A percentile compares a stretch with the other conserved stretches of the same genome.
These are phyloP conservation scores for Camellia sinensis DNA, from an alignment of 148 eudicot genomes.

Conservation along the genomic window DNA sequence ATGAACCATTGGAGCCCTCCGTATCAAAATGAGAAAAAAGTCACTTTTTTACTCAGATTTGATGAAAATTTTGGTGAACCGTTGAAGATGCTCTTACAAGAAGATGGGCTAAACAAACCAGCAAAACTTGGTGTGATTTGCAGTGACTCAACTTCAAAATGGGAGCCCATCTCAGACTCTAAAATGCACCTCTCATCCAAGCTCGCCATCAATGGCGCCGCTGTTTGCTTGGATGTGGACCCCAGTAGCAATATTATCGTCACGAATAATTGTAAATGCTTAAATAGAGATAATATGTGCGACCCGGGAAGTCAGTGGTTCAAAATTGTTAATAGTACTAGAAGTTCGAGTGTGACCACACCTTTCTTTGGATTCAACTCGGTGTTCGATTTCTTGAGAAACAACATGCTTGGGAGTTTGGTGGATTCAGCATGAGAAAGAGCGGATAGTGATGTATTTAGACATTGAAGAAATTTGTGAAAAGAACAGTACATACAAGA, in stretches of 20 bases:
- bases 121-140: constrained; percentile 44
- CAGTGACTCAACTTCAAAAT: constrained; percentile 33
- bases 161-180: constrained; percentile 73
- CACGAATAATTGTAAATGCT: constrained; percentile 62
- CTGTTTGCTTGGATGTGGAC: constrained; percentile 67
- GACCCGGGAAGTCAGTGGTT: constrained; percentile 91
- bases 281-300: constrained; percentile 41
- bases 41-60: no score
- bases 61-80: no score
- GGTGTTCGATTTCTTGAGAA: constrained; percentile 10
- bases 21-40: no score
- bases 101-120: constrained; percentile 32
- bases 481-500: background rate
- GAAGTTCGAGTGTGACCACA: background rate
- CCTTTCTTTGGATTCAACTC: background rate
- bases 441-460: background rate
- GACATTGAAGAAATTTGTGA: background rate
- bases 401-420: background rate
- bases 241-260: constrained; percentile 33
- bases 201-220: constrained; percentile 26
- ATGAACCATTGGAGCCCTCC: no score
- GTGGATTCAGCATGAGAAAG: background rate
- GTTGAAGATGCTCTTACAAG: no score
- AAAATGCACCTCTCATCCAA: constrained; percentile 69
- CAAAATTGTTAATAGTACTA: constrained; percentile 59